phyloP scores from a whole-genome alignment of 345 rosid genomes.

The Sonneratia alba region DNA sequence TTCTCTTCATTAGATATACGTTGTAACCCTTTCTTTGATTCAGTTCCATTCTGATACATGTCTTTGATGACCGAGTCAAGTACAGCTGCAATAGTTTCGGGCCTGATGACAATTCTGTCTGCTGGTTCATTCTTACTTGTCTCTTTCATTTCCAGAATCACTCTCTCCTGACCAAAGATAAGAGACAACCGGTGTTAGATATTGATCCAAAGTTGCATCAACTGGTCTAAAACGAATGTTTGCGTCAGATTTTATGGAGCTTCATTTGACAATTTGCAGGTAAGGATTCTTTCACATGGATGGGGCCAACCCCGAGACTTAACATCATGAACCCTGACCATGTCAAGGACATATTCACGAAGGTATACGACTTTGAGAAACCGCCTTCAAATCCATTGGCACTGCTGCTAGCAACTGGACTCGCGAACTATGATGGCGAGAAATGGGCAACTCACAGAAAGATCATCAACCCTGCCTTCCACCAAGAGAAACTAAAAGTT shows the following conservation, averaged over 20 bases:
- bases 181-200: too few species aligned
- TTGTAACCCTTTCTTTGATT: background rate
- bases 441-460: slow-evolving; percentile 15
- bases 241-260: too few species aligned
- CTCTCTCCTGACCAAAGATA: too few species aligned
- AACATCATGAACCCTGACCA: slow-evolving; percentile 11
- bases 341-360: slow-evolving; percentile 10
- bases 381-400: slow-evolving; percentile 9
- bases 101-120: too few species aligned
- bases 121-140: too few species aligned
- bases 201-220: too few species aligned
- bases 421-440: slow-evolving; percentile 7
- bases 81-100: too few species aligned
- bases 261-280: slow-evolving; percentile 8
- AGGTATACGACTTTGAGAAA: slow-evolving; percentile 9
- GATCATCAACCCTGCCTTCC: slow-evolving; percentile 20
- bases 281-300: slow-evolving; percentile 14
- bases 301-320: slow-evolving; percentile 16
- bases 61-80: too few species aligned
- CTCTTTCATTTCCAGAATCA: too few species aligned
- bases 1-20: background rate
- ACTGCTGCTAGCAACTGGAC: slow-evolving; percentile 8
- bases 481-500: slow-evolving; percentile 3
- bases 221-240: too few species aligned
- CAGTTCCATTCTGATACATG: background rate